These are phyloP conservation scores for Saksenaea vasiformis DNA, from an alignment of 371 early-diverging fungal genomes.

Conservation along the genomic window DNA sequence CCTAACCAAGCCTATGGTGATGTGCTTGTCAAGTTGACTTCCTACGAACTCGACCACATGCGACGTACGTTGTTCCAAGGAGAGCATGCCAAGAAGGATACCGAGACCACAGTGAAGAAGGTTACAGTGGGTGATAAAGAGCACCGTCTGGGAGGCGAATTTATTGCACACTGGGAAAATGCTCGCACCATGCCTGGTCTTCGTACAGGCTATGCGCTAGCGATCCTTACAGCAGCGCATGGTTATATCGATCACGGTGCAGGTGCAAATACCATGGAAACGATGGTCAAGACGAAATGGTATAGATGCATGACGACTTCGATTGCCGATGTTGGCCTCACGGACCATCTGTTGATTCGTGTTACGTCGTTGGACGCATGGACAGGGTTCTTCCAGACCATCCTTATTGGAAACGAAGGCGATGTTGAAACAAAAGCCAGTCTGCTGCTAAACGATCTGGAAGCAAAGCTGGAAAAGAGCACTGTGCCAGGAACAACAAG, in stretches of 20 bases:
- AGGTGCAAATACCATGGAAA: conserved; percentile 13
- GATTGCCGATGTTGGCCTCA: conserved; percentile 52
- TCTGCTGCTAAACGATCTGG: conserved; percentile 42
- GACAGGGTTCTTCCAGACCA: conserved; percentile 47
- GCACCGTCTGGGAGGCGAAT: conserved; percentile 12
- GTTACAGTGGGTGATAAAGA: conserved; percentile 30
- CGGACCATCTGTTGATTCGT: conserved; percentile 58
- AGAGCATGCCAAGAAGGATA: conserved; percentile 15
- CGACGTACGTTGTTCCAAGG: conserved; percentile 59
- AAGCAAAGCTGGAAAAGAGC: conserved; percentile 48
- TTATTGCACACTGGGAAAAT: conserved; percentile 45
- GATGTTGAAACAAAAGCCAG: conserved; percentile 30
- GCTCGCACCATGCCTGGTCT: conserved; percentile 57
- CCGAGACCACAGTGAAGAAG: not conserved
- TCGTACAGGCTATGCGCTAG: conserved; percentile 54
- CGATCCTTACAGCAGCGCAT: conserved; percentile 30
- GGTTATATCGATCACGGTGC: conserved; percentile 3
- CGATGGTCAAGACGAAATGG: conserved; percentile 42
- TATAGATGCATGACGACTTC: conserved; percentile 55
- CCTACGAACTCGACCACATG: conserved; percentile 59
- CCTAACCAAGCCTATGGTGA: conserved; percentile 31
- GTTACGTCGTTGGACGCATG: conserved; percentile 50
- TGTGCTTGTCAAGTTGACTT: conserved; percentile 49
- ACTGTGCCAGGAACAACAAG: conserved; percentile 60
- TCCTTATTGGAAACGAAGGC: conserved; percentile 17